Evolutionary conservation across 225 moss, liverwort and hornwort genomes (phyloP).

Genomic region (Pleurozium schreberi): DNA sequence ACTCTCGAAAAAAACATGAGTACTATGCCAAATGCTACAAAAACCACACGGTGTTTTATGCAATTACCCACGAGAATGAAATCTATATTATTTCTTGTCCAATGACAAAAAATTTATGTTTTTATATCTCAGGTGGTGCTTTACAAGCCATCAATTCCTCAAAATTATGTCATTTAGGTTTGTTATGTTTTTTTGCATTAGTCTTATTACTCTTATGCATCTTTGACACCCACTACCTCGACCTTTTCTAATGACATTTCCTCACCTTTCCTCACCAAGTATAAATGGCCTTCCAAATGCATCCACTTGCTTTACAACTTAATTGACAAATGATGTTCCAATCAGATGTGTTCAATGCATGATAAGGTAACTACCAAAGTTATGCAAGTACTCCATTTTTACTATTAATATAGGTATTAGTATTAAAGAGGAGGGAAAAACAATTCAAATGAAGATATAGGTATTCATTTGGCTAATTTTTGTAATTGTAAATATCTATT

Average conservation of each 20-base stretch:
- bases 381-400: neutral
- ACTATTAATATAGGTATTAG: too few species aligned
- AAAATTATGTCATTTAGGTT: neutral
- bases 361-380: neutral
- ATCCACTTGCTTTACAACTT: neutral
- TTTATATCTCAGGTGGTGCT: neutral
- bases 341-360: neutral
- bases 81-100: neutral
- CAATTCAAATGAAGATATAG: neutral
- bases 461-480: neutral
- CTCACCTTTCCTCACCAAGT: accelerated
- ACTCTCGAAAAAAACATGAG: too few species aligned
- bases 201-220: neutral
- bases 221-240: neutral
- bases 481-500: neutral
- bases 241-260: neutral
- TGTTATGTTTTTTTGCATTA: neutral
- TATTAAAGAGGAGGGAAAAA: neutral
- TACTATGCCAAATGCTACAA: too few species aligned
- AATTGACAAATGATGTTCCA: neutral
- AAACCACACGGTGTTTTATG: too few species aligned
- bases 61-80: too few species aligned
- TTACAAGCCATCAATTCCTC: neutral
- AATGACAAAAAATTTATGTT: neutral
- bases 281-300: neutral